phyloP scores from a whole-genome alignment of 2,329 filamentous ascomycete species.

The Cyanodermella asteris region DNA sequence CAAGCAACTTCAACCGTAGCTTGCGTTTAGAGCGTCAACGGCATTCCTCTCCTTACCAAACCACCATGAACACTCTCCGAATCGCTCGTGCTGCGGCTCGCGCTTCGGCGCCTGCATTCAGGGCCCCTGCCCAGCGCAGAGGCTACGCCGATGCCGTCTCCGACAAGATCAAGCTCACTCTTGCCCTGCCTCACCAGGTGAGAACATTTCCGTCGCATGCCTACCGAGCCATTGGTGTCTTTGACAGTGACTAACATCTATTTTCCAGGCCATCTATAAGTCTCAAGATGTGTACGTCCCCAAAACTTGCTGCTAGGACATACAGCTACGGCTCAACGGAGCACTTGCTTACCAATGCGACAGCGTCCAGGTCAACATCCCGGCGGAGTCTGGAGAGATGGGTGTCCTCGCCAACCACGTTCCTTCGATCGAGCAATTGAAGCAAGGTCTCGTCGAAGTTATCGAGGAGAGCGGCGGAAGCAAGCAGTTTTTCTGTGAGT shows the following conservation, averaged over 20 bases:
- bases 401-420: slow-evolving; percentile 98
- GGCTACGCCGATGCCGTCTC: slow-evolving; percentile 73
- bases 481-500: slow-evolving; percentile 98
- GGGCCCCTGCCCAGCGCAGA: slow-evolving; percentile 60
- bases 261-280: slow-evolving; percentile 43
- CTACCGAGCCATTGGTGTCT: slow-evolving; percentile 1
- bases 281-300: slow-evolving; percentile 45
- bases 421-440: slow-evolving; percentile 95
- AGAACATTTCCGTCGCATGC: slow-evolving; percentile 15
- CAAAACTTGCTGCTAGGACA: neutral
- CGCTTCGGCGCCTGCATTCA: slow-evolving; percentile 56
- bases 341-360: too few species aligned
- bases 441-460: slow-evolving; percentile 86
- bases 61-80: slow-evolving; percentile 82
- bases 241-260: slow-evolving; percentile 6
- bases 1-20: too few species aligned
- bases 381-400: slow-evolving; percentile 97
- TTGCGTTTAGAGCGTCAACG: too few species aligned
- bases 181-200: slow-evolving; percentile 97
- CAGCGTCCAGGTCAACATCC: slow-evolving; percentile 89
- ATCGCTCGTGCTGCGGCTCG: slow-evolving; percentile 76
- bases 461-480: slow-evolving; percentile 68
- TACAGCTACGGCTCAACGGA: too few species aligned
- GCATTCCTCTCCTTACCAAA: too few species aligned
- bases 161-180: slow-evolving; percentile 96